Conservation (phyloP, 768 basidiomycete species). For the Phlegmacium glaucopus region DNA sequence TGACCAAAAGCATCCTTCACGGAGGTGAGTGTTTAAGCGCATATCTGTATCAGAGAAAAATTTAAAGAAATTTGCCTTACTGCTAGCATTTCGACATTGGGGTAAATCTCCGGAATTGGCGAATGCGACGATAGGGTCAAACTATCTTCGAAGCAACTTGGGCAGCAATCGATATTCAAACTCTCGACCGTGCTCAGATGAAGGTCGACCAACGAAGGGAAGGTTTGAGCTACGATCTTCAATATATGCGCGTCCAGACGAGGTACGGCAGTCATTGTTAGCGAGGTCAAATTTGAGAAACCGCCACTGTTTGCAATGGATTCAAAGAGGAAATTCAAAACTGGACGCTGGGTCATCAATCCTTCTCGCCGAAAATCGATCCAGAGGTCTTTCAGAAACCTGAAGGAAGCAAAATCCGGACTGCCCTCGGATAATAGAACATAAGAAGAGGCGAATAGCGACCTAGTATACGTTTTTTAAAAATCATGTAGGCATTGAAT, state of each 20-base stretch:
- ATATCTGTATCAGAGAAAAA: neutral
- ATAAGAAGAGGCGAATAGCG: slow-evolving; percentile 28
- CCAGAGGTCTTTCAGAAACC: slow-evolving; percentile 33
- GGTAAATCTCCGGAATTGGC: slow-evolving; percentile 53
- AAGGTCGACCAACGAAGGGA: slow-evolving; percentile 45
- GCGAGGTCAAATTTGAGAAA: slow-evolving; percentile 36
- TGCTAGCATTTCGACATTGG: slow-evolving; percentile 39
- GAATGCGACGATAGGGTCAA: slow-evolving; percentile 54
- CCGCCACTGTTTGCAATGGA: slow-evolving; percentile 26
- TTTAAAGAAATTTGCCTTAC: slow-evolving; percentile 36
- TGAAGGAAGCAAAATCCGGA: slow-evolving; percentile 26
- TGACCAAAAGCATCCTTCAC: slow-evolving; percentile 13
- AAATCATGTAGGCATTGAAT: neutral
- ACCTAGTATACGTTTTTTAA: slow-evolving; percentile 20
- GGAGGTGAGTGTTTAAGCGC: neutral
- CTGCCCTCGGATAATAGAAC: slow-evolving; percentile 23
- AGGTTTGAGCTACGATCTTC: slow-evolving; percentile 38
- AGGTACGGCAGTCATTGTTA: slow-evolving; percentile 54
- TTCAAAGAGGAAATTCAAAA: slow-evolving; percentile 30
- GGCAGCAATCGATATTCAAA: slow-evolving; percentile 56
- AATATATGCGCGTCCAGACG: slow-evolving; percentile 52
- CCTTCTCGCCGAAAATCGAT: slow-evolving; percentile 42
- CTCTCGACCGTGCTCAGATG: slow-evolving; percentile 59
- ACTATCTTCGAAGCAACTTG: slow-evolving; percentile 63
- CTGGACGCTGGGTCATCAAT: slow-evolving; percentile 40